Conservation (phyloP, 805 yeast species). For the Hagleromyces aurorensis region DNA sequence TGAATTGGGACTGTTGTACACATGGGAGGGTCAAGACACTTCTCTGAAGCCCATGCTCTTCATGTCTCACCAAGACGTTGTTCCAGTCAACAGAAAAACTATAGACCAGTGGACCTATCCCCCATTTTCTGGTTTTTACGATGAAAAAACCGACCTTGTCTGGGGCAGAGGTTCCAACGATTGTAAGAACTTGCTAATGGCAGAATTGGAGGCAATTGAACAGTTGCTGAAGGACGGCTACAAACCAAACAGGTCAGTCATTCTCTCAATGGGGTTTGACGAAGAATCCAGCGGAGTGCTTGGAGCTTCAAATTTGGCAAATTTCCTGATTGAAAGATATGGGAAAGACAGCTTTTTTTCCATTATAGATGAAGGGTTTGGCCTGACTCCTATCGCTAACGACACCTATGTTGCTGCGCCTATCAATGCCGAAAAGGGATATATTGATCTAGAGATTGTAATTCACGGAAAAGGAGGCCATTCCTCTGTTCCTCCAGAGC, state of each 20-base stretch:
- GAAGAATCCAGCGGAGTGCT: constrained; percentile 62
- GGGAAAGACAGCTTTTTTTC: constrained; percentile 56
- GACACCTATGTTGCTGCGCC: constrained; percentile 43
- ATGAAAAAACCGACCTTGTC: constrained; percentile 43
- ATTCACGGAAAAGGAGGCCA: constrained; percentile 69
- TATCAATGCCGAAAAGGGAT: constrained; percentile 57
- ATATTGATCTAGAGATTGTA: constrained; percentile 42
- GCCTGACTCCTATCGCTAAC: constrained; percentile 33
- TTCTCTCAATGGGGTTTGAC: constrained; percentile 68
- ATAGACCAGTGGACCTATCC: constrained; percentile 54
- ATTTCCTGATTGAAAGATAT: constrained; percentile 41
- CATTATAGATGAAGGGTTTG: constrained; percentile 65
- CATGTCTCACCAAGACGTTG: constrained; percentile 81
- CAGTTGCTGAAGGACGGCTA: constrained; percentile 42
- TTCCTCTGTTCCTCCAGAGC: constrained; percentile 73
- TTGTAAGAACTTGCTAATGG: constrained; percentile 62
- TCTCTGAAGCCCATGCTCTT: constrained; percentile 56
- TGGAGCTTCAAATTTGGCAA: constrained; percentile 49
- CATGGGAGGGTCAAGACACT: constrained; percentile 51
- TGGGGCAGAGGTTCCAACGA: constrained; percentile 79
- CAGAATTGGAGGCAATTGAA: constrained; percentile 61
- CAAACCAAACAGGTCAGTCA: constrained; percentile 52
- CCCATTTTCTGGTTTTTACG: constrained; percentile 61
- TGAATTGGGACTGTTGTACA: constrained; percentile 54
- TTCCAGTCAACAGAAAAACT: constrained; percentile 63